Percentiles rank a stretch among this genome's conserved stretches.
Conservation (phyloP, 495 filamentous ascomycete species). For the Poronia punctata region DNA sequence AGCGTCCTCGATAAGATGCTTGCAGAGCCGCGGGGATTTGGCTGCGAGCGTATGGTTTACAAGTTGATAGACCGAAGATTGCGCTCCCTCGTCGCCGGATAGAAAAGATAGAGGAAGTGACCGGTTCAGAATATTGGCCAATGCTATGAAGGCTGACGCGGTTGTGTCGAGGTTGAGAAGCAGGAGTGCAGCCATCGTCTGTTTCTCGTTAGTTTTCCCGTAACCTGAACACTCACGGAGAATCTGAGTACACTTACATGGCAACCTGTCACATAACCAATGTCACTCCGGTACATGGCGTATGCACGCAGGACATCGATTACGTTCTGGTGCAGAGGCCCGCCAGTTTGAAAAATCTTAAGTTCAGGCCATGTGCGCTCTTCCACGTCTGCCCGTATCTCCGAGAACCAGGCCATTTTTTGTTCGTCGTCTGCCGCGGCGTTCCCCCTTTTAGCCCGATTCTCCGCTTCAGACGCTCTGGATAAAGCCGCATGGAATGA, state of each 20-base stretch:
- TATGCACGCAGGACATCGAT: constrained; percentile 83
- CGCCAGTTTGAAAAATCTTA: constrained; percentile 72
- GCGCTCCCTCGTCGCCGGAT: constrained; percentile 65
- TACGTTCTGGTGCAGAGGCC: constrained; percentile 67
- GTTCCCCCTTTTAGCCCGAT: constrained; percentile 36
- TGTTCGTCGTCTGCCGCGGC: constrained; percentile 40
- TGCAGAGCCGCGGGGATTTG: constrained; percentile 64
- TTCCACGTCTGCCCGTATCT: constrained; percentile 62
- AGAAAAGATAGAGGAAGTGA: constrained; percentile 83
- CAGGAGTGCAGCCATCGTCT: constrained; percentile 81
- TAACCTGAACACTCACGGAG: background rate
- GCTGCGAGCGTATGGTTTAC: constrained; percentile 62
- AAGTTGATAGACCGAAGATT: constrained; percentile 62
- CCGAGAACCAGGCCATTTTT: constrained; percentile 50
- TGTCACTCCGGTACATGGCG: constrained; percentile 87
- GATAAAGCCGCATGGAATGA: constrained; percentile 75
- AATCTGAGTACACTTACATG: constrained; percentile 51
- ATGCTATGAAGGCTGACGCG: constrained; percentile 65
- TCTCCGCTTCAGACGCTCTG: constrained; percentile 61
- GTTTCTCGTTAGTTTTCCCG: constrained; percentile 16
- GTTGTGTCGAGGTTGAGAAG: constrained; percentile 73
- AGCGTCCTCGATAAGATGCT: constrained; percentile 51
- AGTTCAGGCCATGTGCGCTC: constrained; percentile 69
- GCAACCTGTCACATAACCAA: constrained; percentile 82
- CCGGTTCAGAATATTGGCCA: constrained; percentile 86